These are phyloP conservation scores for Leccinellum albellum DNA, from an alignment of 768 basidiomycete genomes.

Conservation along the genomic window DNA sequence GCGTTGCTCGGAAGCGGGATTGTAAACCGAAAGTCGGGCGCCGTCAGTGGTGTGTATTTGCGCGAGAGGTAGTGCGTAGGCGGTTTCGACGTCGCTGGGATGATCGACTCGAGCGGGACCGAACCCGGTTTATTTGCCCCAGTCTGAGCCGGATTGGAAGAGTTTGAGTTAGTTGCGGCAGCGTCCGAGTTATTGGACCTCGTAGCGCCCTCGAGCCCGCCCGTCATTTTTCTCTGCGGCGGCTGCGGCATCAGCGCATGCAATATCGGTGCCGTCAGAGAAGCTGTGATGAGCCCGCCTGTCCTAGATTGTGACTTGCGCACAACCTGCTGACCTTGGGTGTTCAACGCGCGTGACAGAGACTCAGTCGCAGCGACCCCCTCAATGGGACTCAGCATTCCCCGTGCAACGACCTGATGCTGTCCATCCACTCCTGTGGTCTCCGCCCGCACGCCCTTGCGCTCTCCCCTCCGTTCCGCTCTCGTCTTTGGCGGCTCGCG, in stretches of 20 bases:
- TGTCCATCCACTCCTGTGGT: constrained; percentile 15
- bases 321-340: constrained; percentile 28
- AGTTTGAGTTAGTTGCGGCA: constrained; percentile 10
- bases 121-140: constrained; percentile 33
- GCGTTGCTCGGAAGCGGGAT: constrained; percentile 47
- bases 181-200: not conserved
- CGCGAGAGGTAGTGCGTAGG: constrained; percentile 81
- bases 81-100: constrained; percentile 74
- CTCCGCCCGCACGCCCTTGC: not conserved
- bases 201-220: constrained; percentile 21
- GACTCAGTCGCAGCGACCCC: constrained; percentile 43
- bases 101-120: constrained; percentile 79
- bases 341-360: constrained; percentile 44
- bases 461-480: constrained; percentile 41
- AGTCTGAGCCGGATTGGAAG: constrained; percentile 17
- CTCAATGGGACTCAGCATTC: constrained; percentile 40
- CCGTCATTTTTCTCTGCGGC: constrained; percentile 42
- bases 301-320: constrained; percentile 36
- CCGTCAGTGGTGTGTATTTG: constrained; percentile 67
- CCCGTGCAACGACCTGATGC: constrained; percentile 35
- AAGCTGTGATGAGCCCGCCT: constrained; percentile 34
- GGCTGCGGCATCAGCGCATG: constrained; percentile 51
- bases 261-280: constrained; percentile 57
- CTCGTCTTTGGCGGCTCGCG: constrained; percentile 38
- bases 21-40: constrained; percentile 70